These are phyloP conservation scores for Cordia subcordata DNA, from an alignment of 257 asterid genomes.

Conservation along the genomic window DNA sequence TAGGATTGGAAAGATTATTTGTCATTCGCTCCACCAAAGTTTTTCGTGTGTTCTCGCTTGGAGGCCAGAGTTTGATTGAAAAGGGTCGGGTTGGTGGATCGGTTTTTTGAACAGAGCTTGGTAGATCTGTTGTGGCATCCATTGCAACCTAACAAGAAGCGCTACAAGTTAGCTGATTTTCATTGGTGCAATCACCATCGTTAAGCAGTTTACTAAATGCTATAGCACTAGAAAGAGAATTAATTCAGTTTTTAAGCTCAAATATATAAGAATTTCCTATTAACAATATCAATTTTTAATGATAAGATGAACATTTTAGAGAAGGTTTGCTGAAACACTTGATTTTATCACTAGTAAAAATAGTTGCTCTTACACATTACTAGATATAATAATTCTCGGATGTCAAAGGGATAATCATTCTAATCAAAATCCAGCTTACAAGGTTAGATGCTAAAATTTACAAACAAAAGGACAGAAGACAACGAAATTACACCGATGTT, in stretches of 20 bases:
- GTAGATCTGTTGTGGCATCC: slow-evolving; percentile 58
- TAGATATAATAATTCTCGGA: too few relatives aligned
- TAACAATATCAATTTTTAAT: too few relatives aligned
- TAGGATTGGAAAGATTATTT: slow-evolving; percentile 80
- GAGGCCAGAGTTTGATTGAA: slow-evolving; percentile 95
- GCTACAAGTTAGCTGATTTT: slow-evolving; percentile 1
- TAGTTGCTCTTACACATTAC: too few relatives aligned
- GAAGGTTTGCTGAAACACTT: too few relatives aligned
- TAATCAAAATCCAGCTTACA: too few relatives aligned
- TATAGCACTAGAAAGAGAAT: not conserved
- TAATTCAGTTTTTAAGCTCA: not conserved
- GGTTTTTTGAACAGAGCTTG: too few relatives aligned
- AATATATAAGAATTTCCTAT: not conserved
- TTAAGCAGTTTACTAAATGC: not conserved
- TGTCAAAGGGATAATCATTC: too few relatives aligned
- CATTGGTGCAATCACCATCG: not conserved
- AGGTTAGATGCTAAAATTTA: too few relatives aligned
- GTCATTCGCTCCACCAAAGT: slow-evolving; percentile 76
- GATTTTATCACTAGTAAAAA: too few relatives aligned
- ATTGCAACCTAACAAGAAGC: slow-evolving; percentile 29
- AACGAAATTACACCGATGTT: too few relatives aligned
- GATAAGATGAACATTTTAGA: too few relatives aligned
- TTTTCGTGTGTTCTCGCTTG: slow-evolving; percentile 71
- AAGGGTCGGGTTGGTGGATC: slow-evolving; percentile 53
- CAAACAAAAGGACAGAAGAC: too few relatives aligned